Base-by-base conservation (phyloP, 208 protist genomes). In the Porcisia deanei region DNA sequence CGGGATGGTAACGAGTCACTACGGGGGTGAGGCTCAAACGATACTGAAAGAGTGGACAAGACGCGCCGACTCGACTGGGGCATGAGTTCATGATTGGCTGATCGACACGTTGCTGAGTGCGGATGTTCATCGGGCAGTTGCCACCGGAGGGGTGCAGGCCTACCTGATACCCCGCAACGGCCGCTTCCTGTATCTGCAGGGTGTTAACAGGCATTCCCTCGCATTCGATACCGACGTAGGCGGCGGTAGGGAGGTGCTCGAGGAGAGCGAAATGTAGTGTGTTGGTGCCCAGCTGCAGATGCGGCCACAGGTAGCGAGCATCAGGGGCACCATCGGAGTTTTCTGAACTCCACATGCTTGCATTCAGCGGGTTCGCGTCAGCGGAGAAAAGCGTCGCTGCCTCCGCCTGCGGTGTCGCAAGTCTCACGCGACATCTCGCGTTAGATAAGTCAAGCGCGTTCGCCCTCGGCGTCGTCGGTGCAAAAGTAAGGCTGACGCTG, bases 61-160 rank as follows among this genome's bases (percentile, higher is more conserved):
- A 76, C 18, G 47, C 68, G 45, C 85, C 85, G 20, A 47, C 75
- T 30, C 75, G 77, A 70, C 78, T 83, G 14, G 54, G 0, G 72
- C 85, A 89, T 49, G 79, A 86, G 76, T 82, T 73, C 57, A 85
- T 65, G 45, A 22, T 3, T n/a, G 63, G 71, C 73, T 79, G 73
- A 61, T 82, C 74, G 9, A 0, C 0, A 30, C 74, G 63, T 71
- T 65, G 59, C 60, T 76, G 71, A 4, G 77, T 73, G 41, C 65
- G 39, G n/a, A 89, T 74, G 75, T 86, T 80, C 2, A 89, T 80
- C 0, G 85, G 85, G 65, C 85, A 89, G 64, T 61, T 65, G 22
- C 85, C 85, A 25, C 77, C 82, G 0, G 45, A 18, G 37, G 75
- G 70, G 16, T 83, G 47, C 39, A 86, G 82, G 9, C 85, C 85